Base-by-base conservation (phyloP, 2,329 filamentous ascomycete species). In the Aspergillus pseudoglaucus region DNA sequence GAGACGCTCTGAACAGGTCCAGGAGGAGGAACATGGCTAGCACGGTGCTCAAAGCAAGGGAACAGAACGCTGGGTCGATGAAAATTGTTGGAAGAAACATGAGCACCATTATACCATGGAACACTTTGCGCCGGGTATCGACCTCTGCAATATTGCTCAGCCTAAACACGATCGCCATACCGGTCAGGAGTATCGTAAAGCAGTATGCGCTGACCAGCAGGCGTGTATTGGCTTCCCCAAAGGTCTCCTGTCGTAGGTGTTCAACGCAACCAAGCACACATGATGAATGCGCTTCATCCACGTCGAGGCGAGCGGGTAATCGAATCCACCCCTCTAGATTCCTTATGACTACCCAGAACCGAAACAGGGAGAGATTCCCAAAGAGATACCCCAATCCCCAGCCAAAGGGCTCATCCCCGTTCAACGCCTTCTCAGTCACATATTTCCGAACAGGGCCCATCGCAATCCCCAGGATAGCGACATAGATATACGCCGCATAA, bases 31-130 rank as follows among this genome's bases (percentile, higher is more conserved):
- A 98, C 45, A 94, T 76, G 3, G 87, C 83, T 32, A 98, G 78
- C 22, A 90, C 82, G 27, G 96, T 72, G 0, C 79, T 77, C n/a
- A 97, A 76, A 0, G 90, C 88, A 10, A 98, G 75, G 1, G 87
- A 82, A 44, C 84, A 83, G 66, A 88, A 97, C 37, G 84, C 77
- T 1, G 93, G 91, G 65, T 98, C 93, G 53, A 97, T 73, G 63
- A 83, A 96, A 2, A 85, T 87, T 1, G 88, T 83, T 0, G 93
- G 90, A 2, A 97, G 77, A 47, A 98, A 84, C 88, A 98, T 96
- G 47, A 83, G 83, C 6, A 97, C 91, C 87, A 97, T 97, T 79
- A 91, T 95, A 57, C 94, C 94, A 67, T 98, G 93, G 66, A 98
- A 98, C 20, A 97, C 88, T 68, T 98, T 98, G 44, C 93, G 83